Evolutionary conservation across 1,139 yeast genomes (phyloP).

Genomic region (Pichia inconspicua): DNA sequence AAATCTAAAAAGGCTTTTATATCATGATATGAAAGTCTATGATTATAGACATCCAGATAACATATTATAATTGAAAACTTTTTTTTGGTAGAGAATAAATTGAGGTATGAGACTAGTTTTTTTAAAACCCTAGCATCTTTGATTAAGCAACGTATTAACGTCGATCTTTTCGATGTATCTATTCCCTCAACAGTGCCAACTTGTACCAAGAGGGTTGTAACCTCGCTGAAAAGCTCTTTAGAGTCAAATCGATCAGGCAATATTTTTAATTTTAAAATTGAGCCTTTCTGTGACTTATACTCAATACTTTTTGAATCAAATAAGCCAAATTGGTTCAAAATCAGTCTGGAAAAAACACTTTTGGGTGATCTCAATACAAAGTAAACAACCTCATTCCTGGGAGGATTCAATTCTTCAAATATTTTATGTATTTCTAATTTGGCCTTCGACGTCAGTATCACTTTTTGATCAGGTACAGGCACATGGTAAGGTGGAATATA

Average conservation of each 20-base stretch:
- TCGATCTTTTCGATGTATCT: slow-evolving; percentile 25
- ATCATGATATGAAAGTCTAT: slow-evolving; percentile 1
- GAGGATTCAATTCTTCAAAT: slow-evolving; percentile 2
- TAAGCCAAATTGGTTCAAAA: slow-evolving; percentile 5
- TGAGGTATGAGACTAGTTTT: slow-evolving; percentile 35
- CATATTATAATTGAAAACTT: slow-evolving; percentile 17
- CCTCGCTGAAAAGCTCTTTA: slow-evolving; percentile 32
- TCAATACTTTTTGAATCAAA: background rate
- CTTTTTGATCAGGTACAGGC: background rate
- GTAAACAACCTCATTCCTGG: background rate
- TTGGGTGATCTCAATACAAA: slow-evolving; percentile 8
- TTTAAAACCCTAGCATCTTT: slow-evolving; percentile 33
- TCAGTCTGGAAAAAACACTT: slow-evolving; percentile 8
- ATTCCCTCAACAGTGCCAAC: slow-evolving; percentile 33
- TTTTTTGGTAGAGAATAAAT: slow-evolving; percentile 30
- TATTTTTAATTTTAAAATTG: slow-evolving; percentile 27
- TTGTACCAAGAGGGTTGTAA: slow-evolving; percentile 39
- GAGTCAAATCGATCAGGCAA: slow-evolving; percentile 36
- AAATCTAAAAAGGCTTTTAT: slow-evolving; percentile 6
- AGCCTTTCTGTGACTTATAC: background rate
- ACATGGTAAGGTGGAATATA: background rate
- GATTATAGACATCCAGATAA: slow-evolving; percentile 11
- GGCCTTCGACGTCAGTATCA: background rate
- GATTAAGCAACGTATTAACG: slow-evolving; percentile 19
- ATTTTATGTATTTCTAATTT: background rate